Evolutionary conservation across 176 grass and related monocot genomes (phyloP).

Genomic region (Secale cereale): DNA sequence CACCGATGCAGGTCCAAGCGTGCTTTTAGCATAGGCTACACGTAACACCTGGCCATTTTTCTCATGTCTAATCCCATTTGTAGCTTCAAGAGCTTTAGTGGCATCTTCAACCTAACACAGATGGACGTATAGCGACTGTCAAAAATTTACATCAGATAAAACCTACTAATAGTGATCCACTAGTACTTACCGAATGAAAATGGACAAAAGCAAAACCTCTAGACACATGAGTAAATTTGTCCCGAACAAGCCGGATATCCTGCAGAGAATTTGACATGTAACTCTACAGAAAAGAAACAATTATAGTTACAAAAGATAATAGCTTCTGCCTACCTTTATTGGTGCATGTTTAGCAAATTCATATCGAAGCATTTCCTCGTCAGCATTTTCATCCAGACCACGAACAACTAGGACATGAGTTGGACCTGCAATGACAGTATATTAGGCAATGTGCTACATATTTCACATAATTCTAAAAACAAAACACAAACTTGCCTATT

Average conservation of each 20-base stretch:
- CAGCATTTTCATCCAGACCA: slow-evolving; percentile 94
- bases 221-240: slow-evolving; percentile 98
- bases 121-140: slow-evolving; percentile 4
- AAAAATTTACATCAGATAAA: slow-evolving; percentile 18
- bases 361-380: slow-evolving; percentile 98
- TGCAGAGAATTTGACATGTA: slow-evolving; percentile 37
- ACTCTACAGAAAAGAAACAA: neutral
- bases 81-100: slow-evolving; percentile 95
- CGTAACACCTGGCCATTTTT: slow-evolving; percentile 92
- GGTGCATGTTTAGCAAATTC: slow-evolving; percentile 97
- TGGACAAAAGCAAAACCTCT: slow-evolving; percentile 97
- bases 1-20: slow-evolving; percentile 70
- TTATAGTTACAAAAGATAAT: slow-evolving; percentile 1
- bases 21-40: slow-evolving; percentile 95
- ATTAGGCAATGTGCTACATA: slow-evolving; percentile 21
- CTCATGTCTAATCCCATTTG: slow-evolving; percentile 89
- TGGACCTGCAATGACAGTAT: slow-evolving; percentile 57
- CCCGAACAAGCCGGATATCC: slow-evolving; percentile 96
- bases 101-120: slow-evolving; percentile 87
- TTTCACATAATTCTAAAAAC: slow-evolving; percentile 18
- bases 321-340: slow-evolving; percentile 64
- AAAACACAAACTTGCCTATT: slow-evolving; percentile 55
- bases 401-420: slow-evolving; percentile 99
- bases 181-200: slow-evolving; percentile 83
- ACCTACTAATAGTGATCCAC: neutral